Base-by-base conservation (phyloP, 179 eudicot genomes). In the Actinidia arguta region DNA sequence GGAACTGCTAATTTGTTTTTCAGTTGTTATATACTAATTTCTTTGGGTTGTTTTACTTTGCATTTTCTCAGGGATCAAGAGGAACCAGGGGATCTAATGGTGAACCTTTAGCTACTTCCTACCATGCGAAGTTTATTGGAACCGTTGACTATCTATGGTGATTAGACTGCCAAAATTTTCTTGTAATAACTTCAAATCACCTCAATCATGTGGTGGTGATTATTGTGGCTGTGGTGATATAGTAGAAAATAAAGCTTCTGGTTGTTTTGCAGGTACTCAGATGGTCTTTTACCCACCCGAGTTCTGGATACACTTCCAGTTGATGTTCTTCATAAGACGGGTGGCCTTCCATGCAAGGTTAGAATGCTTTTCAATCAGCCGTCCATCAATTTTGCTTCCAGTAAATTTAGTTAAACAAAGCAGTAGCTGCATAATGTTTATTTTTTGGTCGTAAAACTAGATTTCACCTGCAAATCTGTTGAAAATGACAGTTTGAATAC, bases 81-180 rank as follows among this genome's bases (percentile, higher is more conserved):
- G 71, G 71, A 64, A 83, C 89, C 20, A 87, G 92, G 82, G 83
- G 74, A 74, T 63, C 25, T n/a, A 39, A 24, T 61, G 88, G 90
- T 47, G 92, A 89, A 87, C 92, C 92, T 50, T 85, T 87, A 66
- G 92, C 86, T 24, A 89, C 92, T 72, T 89, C 92, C 63, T 87
- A 81, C 68, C 92, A 87, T 22, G 77, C 87, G 31, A 85, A 83
- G 76, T 89, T 89, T 70, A 55, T 82, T 27, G 91, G 90, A 74
- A 89, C 92, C 73, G 92, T 89, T 48, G 92, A 89, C 79, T 89
- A 89, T 80, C 72, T 89, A 86, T 89, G 92, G 92, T 89, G 87
- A 79, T 44, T 72, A 64, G 73, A 54, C n/a, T 55, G 25, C 61
- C 42, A 66, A 62, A 18, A 68, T 44, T 13, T 68, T 31, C 46